Evolutionary conservation across 176 grass and related monocot species (phyloP), one percentile per base, ranked within the genome.

Genomic region (Carex scoparia): DNA sequence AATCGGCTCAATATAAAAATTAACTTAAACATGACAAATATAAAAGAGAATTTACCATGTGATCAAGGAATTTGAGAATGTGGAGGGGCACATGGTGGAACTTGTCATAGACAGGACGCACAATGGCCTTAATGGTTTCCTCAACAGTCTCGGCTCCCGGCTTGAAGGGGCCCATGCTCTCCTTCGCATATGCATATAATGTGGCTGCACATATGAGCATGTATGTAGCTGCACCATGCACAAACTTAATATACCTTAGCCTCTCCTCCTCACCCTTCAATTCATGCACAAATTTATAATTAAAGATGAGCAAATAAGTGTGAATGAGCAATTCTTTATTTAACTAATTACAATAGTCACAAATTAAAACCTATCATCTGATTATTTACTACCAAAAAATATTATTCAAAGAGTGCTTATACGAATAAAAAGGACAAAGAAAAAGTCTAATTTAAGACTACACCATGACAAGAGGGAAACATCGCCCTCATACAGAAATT

Each of bases 131-230:
- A 23, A 97, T 92, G 15, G 90, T 89, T 1, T 87, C 94, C 88
- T 97, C 94, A n/a, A 94, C 88, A 61, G 87, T 84, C 87, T 94
- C 85, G 1, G 94, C 92, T 16, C 94, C 89, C 15, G 91, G 95
- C 83, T 88, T 92, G 33, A 98, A 91, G 18, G 95, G 92, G 0
- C 95, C 95, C 0, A 93, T 84, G 7, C 89, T 89, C 73, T 93
- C 86, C 86, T 93, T 98, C 4, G 92, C 92, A 81, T 89, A 98
- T 0, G 84, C 88, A 70, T 98, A 94, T 0, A 90, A 67, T 71
- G 85, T 76, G 2, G 95, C 91, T 1, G 86, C 86, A 23, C 85
- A 94, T 32, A 94, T 40, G 38, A 94, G 12, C 76, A 85, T 89
- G 83, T 94, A 89, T 46, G 89, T 86, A 56, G 91, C 91, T 57